phyloP scores from a whole-genome alignment of 371 early-diverging fungal genomes.

The Saksenaea oblongispora region DNA sequence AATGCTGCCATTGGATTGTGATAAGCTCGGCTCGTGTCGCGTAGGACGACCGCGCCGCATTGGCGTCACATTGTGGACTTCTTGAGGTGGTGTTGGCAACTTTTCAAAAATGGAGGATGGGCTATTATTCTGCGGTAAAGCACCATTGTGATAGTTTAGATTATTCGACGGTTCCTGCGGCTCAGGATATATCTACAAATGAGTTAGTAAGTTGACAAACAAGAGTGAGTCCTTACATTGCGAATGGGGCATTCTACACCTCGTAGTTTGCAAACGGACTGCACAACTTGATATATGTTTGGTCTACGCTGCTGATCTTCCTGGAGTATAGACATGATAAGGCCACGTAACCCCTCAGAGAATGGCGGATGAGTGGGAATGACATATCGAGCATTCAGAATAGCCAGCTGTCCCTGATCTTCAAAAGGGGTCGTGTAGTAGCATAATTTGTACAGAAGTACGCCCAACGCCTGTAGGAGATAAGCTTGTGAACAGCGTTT shows the following conservation, averaged over 20 bases:
- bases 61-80: constrained; percentile 56
- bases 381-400: constrained; percentile 83
- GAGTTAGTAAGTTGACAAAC: not conserved
- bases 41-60: constrained; percentile 78
- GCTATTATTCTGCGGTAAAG: constrained; percentile 10
- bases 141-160: constrained; percentile 3
- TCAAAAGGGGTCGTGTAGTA: constrained; percentile 94
- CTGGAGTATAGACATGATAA: constrained; percentile 76
- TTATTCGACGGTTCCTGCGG: constrained; percentile 9
- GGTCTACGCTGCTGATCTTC: constrained; percentile 75
- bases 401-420: constrained; percentile 83
- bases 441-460: constrained; percentile 85
- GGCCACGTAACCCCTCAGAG: constrained; percentile 57
- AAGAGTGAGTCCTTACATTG: constrained; percentile 39
- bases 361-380: constrained; percentile 76
- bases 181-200: constrained; percentile 20
- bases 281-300: constrained; percentile 77
- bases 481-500: not conserved
- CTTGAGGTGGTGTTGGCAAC: constrained; percentile 40
- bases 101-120: constrained; percentile 42
- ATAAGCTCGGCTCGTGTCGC: constrained; percentile 22
- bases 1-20: not conserved
- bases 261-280: constrained; percentile 64
- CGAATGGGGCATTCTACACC: constrained; percentile 68
- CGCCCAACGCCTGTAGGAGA: constrained; percentile 81